Evolutionary conservation across 2,329 filamentous ascomycete genomes (phyloP), one percentile per base, ranked within the genome.

Genomic region (Proliferodiscus dingleyae): DNA sequence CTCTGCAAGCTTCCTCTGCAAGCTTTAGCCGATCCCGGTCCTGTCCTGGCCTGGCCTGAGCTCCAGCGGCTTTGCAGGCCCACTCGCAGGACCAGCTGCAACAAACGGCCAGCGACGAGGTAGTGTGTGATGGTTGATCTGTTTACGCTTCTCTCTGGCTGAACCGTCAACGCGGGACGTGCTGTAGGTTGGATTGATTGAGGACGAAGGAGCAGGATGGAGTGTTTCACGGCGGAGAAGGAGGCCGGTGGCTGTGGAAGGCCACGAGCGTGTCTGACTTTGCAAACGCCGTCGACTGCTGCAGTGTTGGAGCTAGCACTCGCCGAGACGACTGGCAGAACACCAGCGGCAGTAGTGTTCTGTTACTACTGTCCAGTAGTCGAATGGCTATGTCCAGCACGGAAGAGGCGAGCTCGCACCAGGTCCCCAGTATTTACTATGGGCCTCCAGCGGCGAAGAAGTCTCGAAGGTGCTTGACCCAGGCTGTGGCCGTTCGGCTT

Each of bases 1-100:
- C 46, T 45, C 52, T 48, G 47, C 38, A 42, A n/a, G 15, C 16
- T 34, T 34, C 30, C 46, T 45, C 52, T 48, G 47, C 38, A 13
- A 46, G 42, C 49, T 51, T 56, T 57, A 57, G 46, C 51, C 53
- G 55, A 54, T 45, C 34, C 34, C 34, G 34, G 34, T 47, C 44
- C 29, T 43, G 48, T 45, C 49, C 47, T 48, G 50, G 42, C 30
- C 37, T 44, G 41, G 39, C 34, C 48, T 36, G 46, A 41, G 19
- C 32, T 43, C 23, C 34, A 8, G 23, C 18, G 8, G 34, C 13
- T 10, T 21, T 37, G 34, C 34, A 37, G 32, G 34, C 19, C 15
- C n/a, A 8, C 9, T 6, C 10, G 16, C 19, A 23, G 34, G 4
- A 32, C 10, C 10, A 37, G 19, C 15, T 21, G 19, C 34, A 23